Percentiles rank a stretch among this genome's conserved stretches.
phyloP scores from a whole-genome alignment of 208 protist genomes.

The Leishmania martiniquensis region DNA sequence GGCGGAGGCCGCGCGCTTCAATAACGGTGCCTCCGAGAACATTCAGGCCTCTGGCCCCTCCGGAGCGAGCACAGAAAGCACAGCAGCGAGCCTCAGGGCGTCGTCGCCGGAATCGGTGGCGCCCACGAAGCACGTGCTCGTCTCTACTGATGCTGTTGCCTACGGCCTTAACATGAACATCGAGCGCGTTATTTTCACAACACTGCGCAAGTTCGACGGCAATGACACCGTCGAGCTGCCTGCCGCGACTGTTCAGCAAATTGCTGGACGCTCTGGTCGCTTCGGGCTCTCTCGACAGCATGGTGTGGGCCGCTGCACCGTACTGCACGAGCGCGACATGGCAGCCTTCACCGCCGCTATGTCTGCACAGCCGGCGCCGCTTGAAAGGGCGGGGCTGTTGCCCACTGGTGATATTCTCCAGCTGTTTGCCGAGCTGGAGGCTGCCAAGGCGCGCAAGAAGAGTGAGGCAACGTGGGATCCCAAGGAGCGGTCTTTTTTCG shows the following conservation, averaged over 20 bases:
- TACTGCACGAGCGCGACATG: constrained; percentile 54
- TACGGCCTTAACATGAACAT: constrained; percentile 97
- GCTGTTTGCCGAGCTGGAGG: constrained; percentile 62
- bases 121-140: constrained; percentile 71
- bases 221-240: constrained; percentile 40
- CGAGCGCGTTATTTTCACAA: constrained; percentile 85
- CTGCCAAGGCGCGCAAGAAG: constrained; percentile 3
- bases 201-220: constrained; percentile 88
- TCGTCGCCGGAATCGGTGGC: not conserved
- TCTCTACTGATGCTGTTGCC: constrained; percentile 95
- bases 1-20: constrained; percentile 83
- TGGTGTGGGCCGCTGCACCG: constrained; percentile 65
- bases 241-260: constrained; percentile 59
- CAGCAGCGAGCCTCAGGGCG: not conserved
- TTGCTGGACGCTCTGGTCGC: constrained; percentile 90
- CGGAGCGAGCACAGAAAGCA: not conserved
- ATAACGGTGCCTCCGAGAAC: constrained; percentile 56
- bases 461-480: not conserved
- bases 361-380: constrained; percentile 11
- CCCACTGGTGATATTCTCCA: constrained; percentile 77
- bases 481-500: constrained; percentile 31
- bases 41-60: not conserved
- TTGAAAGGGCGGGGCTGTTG: constrained; percentile 65
- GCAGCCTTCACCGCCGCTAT: constrained; percentile 19
- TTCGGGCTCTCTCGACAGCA: constrained; percentile 58